Evolutionary conservation across 148 eudicot genomes (phyloP).

Genomic region (Selenicereus undatus): DNA sequence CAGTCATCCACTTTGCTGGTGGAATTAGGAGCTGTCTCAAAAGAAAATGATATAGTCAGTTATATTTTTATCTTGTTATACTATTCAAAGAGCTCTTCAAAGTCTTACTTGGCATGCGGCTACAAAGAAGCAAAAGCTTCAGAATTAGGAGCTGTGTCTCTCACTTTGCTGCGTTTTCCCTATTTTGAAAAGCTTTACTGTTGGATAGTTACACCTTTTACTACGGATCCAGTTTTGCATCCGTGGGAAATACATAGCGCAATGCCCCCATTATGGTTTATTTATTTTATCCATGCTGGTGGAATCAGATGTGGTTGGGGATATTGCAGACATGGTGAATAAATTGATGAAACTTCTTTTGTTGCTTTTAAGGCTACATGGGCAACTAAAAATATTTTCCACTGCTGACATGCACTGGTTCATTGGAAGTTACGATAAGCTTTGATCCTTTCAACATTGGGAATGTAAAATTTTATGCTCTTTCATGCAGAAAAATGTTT

Average conservation of each 20-base stretch:
- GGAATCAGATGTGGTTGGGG: slow-evolving; percentile 1
- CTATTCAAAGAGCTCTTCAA: background rate
- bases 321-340: background rate
- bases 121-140: background rate
- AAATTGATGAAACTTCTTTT: slow-evolving; percentile 11
- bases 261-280: background rate
- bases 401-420: background rate
- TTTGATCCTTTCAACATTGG: slow-evolving; percentile 6
- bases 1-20: no score
- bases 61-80: background rate
- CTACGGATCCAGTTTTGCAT: background rate
- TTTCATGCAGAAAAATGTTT: slow-evolving; percentile 47
- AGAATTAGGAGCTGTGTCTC: background rate
- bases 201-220: background rate
- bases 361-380: slow-evolving; percentile 25
- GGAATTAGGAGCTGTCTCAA: no score
- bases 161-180: background rate
- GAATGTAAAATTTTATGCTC: background rate
- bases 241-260: background rate
- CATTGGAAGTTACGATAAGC: slow-evolving; percentile 11
- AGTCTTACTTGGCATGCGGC: background rate
- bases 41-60: background rate
- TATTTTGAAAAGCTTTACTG: background rate
- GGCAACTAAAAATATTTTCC: slow-evolving; percentile 6
- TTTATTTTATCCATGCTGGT: slow-evolving; percentile 1